These are phyloP conservation scores for Globisporangium cystogenes DNA, from an alignment of 352 stramenopile species.

Conservation along the genomic window DNA sequence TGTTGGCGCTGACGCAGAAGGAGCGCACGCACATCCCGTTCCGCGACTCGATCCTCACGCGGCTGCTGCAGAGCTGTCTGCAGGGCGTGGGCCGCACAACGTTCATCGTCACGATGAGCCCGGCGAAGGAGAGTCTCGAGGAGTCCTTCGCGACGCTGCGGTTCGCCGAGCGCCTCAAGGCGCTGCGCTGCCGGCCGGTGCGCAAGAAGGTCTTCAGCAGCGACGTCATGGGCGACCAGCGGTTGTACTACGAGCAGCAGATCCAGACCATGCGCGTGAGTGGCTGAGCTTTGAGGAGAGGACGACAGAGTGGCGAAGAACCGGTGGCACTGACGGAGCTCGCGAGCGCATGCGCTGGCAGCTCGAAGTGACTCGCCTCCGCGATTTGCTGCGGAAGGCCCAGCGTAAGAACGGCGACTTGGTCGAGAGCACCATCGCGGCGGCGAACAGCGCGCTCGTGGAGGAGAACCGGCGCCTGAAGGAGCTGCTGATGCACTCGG, in stretches of 20 bases:
- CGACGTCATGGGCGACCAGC: slow-evolving; percentile 46
- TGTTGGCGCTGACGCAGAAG: slow-evolving; percentile 59
- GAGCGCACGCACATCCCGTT: slow-evolving; percentile 52
- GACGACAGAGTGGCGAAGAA: too few relatives aligned
- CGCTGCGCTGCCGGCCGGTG: slow-evolving; percentile 49
- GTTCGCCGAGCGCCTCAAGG: slow-evolving; percentile 62
- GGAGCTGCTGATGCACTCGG: slow-evolving; percentile 46
- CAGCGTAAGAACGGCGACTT: slow-evolving; percentile 26
- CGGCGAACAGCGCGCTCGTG: slow-evolving; percentile 41
- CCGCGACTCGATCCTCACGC: slow-evolving; percentile 64
- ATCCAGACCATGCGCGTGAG: slow-evolving; percentile 60
- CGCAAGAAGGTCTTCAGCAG: slow-evolving; percentile 41
- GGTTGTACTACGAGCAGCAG: slow-evolving; percentile 61
- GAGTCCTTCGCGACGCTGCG: slow-evolving; percentile 66
- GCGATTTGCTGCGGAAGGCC: slow-evolving; percentile 43
- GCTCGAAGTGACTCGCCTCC: slow-evolving; percentile 49
- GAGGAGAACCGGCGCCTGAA: slow-evolving; percentile 64
- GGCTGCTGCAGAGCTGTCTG: slow-evolving; percentile 60
- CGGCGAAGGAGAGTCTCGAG: slow-evolving; percentile 43
- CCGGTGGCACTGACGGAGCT: too few relatives aligned
- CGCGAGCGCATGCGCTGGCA: slow-evolving; percentile 4
- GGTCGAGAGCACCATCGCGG: slow-evolving; percentile 11
- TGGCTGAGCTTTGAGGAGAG: background rate
- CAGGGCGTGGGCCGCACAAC: slow-evolving; percentile 41
- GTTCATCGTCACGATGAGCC: slow-evolving; percentile 69